Base-by-base conservation (phyloP, 768 basidiomycete genomes). In the Boletus rufocinnamomeus region DNA sequence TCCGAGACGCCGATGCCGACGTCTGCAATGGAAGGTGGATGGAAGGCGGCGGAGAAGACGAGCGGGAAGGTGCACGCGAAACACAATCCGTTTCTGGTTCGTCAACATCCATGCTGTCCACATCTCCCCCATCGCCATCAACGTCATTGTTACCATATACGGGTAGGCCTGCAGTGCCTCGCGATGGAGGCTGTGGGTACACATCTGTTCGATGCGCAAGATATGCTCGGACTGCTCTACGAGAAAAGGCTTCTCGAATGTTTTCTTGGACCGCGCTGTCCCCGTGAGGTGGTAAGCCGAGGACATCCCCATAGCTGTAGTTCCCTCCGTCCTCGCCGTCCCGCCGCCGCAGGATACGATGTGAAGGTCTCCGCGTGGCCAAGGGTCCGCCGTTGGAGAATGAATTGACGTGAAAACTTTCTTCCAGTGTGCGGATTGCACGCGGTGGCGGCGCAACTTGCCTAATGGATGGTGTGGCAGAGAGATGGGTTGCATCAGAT, bases 221-320 rank as follows among this genome's bases (percentile, higher is more conserved):
- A 45, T 76, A 74, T 44, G 77, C 67, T 34, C 77, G 74, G 14
- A 80, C 67, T 50, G 79, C 81, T 66, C 81, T 83, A 6, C 78
- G 75, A 19, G 79, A 77, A 54, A 87, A 73, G 46, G 85, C 71
- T 43, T 81, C 79, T 62, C 83, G 79, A 38, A 87, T 80, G 59
- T 85, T 82, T 65, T 79, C 77, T 69, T 87, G 86, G 19, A 83
- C 77, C 25, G 74, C 71, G 30, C 71, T 77, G 62, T 86, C 83
- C 21, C 85, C 85, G 21, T 84, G 71, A 2, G 80, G 78, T 1
- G 84, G 82, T 28, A 84, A 80, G 25, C 83, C 75, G n/a, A 84
- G 76, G 58, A 84, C 74, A 48, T 82, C 80, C 10, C 80, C 80
- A n/a, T 75, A 74, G 54, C 30, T 50, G 19, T 62, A 41, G n/a